Percentiles rank a stretch among this genome's conserved stretches.
Conservation (phyloP, 495 filamentous ascomycete genomes). For the Aspergillus hancockii region DNA sequence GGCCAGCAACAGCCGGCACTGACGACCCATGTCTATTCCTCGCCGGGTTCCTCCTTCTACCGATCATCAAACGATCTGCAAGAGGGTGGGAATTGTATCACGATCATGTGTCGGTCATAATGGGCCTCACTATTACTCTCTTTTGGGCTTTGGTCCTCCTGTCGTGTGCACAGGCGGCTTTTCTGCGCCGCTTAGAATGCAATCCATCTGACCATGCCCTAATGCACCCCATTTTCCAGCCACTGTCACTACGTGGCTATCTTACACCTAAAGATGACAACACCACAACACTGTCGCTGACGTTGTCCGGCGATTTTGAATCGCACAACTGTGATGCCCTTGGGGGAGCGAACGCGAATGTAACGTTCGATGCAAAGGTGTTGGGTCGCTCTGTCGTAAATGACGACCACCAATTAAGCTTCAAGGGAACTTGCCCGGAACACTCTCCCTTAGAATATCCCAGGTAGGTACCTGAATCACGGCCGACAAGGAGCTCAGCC, state of each 20-base stretch:
- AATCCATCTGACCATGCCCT: neutral
- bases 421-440: slow-evolving; percentile 1
- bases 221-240: slow-evolving; percentile 1
- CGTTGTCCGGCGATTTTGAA: slow-evolving; percentile 3
- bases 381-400: slow-evolving; percentile 3
- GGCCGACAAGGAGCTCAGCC: too few relatives aligned
- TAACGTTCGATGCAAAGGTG: slow-evolving; percentile 9
- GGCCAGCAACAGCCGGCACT: too few relatives aligned
- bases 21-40: too few relatives aligned
- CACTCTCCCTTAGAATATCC: neutral
- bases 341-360: neutral
- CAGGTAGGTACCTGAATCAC: neutral
- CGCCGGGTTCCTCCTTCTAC: too few relatives aligned
- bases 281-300: slow-evolving; percentile 4
- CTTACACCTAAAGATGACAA: slow-evolving; percentile 4
- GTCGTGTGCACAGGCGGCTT: neutral
- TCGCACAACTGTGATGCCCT: slow-evolving; percentile 9
- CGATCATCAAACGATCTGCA: too few relatives aligned
- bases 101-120: neutral
- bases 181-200: slow-evolving; percentile 2
- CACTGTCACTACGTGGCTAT: neutral
- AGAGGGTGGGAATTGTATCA: too few relatives aligned
- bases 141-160: neutral
- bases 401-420: neutral
- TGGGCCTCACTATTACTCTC: neutral